Evolutionary conservation across 2,329 filamentous ascomycete species (phyloP).

Genomic region (Alternaria novae-zelandiae): DNA sequence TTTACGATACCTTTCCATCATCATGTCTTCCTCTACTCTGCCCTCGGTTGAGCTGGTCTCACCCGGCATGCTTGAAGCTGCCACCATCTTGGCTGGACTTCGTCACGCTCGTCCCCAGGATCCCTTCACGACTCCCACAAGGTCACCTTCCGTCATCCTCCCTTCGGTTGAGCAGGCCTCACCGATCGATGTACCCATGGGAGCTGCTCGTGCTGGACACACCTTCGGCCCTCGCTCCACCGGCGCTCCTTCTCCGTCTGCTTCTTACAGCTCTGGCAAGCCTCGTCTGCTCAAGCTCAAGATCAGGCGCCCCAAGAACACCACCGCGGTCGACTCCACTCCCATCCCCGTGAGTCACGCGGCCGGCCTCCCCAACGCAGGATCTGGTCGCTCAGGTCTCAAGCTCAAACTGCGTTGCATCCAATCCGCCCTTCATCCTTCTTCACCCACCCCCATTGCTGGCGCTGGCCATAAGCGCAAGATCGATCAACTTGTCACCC

Average conservation of each 20-base stretch:
- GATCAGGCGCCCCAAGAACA: background rate
- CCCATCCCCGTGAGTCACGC: background rate
- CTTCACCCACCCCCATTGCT: background rate
- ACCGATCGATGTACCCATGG: background rate
- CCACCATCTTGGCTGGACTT: background rate
- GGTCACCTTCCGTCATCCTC: background rate
- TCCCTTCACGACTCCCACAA: background rate
- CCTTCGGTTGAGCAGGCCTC: background rate
- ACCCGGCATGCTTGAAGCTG: background rate
- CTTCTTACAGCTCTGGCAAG: background rate
- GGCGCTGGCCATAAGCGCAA: slow-evolving; percentile 2
- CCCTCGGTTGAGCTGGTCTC: background rate
- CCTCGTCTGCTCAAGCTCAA: background rate
- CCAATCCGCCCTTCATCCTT: slow-evolving; percentile 8
- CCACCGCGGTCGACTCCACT: background rate
- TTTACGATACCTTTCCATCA: background rate
- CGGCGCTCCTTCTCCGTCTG: background rate
- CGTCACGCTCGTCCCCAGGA: background rate
- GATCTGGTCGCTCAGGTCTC: background rate
- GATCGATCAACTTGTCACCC: background rate
- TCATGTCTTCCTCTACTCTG: background rate
- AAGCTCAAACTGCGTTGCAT: slow-evolving; percentile 20
- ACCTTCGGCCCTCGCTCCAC: background rate
- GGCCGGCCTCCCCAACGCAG: background rate
- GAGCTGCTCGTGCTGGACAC: background rate